Evolutionary conservation across 2,329 filamentous ascomycete species (phyloP), one percentile per base, ranked within the genome.

Genomic region (Fusarium nelsonii): DNA sequence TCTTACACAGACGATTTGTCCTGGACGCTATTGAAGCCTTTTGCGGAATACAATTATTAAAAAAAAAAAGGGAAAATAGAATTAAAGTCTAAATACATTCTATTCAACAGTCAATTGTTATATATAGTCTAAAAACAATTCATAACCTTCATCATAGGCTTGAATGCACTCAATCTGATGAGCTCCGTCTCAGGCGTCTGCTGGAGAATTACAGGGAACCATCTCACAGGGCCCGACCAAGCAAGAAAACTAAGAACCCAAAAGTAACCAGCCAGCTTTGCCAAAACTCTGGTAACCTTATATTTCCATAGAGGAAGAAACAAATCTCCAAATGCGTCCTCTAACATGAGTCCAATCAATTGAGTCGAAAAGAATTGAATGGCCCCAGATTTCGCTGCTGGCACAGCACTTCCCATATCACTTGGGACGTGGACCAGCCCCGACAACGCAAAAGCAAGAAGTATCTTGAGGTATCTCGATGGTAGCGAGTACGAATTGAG

Each of bases 231-330:
- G 2, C 69, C 69, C 6, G 68, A 66, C 69, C 69, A 71, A 16
- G 57, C 69, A 34, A 71, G 69, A 58, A 66, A 71, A n/a, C 37
- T 30, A 26, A 71, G 56, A 15, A 71, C 68, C 69, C 69, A 71
- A 11, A 69, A 66, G 23, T 71, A 71, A 0, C 69, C 69, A 20
- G 56, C 49, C 11, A 69, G 23, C 8, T 20, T 65, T 8, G 57
- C 58, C 8, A 71, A 4, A 0, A 58, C 0, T 3, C 55, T 50
- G 0, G 67, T 59, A 5, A 9, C 2, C 18, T 33, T 70, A 8
- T 58, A 56, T 6, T 54, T 65, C 68, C 68, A 70, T 0, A 70
- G 58, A 1, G 59, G 63, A 26, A 50, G 54, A 39, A 70, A 71
- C 3, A 67, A 18, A 18, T 55, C 46, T 2, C 68, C 61, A 55